phyloP scores from a whole-genome alignment of 192 early-diverging fungal species.

The Haplosporangium gracile region DNA sequence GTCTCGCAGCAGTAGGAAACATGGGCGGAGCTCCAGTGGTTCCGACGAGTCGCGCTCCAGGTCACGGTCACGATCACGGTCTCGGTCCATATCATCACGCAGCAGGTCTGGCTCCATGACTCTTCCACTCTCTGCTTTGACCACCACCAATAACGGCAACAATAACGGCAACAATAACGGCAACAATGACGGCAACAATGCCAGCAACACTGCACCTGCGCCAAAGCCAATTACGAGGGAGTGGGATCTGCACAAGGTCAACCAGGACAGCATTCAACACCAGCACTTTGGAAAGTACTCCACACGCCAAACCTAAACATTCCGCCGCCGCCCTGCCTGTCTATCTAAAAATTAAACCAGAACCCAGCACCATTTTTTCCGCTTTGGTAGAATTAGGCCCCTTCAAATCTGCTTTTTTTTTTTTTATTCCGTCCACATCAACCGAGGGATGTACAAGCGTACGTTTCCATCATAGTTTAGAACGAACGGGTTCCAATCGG shows the following conservation, averaged over 20 bases:
- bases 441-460: neutral
- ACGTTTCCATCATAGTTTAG: conserved; percentile 60
- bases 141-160: neutral
- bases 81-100: no score
- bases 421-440: neutral
- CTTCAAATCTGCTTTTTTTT: neutral
- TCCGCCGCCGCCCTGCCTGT: no score
- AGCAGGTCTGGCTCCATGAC: neutral
- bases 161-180: neutral
- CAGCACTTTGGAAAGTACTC: neutral
- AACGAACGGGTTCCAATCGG: conserved; percentile 86
- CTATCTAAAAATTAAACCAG: neutral
- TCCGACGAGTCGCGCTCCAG: neutral
- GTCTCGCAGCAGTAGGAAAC: neutral
- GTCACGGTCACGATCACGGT: no score
- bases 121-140: neutral
- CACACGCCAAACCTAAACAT: neutral
- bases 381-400: neutral
- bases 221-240: conserved; percentile 13
- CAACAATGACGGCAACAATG: neutral
- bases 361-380: neutral
- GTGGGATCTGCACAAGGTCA: conserved; percentile 48
- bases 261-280: conserved; percentile 20
- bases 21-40: neutral
- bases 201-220: neutral